Evolutionary conservation across 2,329 filamentous ascomycete species (phyloP), one percentile per base, ranked within the genome.

Genomic region (Diaporthe vexans): DNA sequence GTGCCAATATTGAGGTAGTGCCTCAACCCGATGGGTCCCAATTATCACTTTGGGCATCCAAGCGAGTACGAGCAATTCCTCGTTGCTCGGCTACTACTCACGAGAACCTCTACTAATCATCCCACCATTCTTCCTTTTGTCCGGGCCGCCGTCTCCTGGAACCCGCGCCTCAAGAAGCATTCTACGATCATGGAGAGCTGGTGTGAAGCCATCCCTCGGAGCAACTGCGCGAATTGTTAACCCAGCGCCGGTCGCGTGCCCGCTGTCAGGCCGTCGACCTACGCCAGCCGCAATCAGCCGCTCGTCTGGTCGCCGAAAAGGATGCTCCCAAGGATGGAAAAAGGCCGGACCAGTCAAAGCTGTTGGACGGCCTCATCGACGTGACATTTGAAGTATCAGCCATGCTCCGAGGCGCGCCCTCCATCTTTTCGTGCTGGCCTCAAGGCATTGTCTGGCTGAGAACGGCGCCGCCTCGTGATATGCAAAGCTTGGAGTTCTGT

Each of bases 1-100:
- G 35, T 63, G 70, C 57, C 70, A 29, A 59, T 63, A 72, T 43
- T 59, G 57, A 63, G 57, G 48, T 72, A 46, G 57, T 72, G 46
- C 63, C 33, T 40, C 63, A 26, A 33, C 46, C 63, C 63, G n/a
- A 54, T 29, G 48, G 10, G 33, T 54, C 33, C 48, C 48, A 21
- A 40, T 26, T 26, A n/a, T 68, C 48, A 21, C 5, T 54, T 40
- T 52, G 21, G 63, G 48, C 63, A 68, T 68, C 33, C 48, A 54
- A 29, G 33, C 63, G 63, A 40, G 33, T 54, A 68, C 63, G 63
- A 37, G 51, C 19, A 52, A 52, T 11, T 19, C 10, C 46, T 33
- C 21, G 24, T 26, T 37, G 15, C 21, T 67, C 63, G 29, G 63
- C 29, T 37, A 10, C 6, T n/a, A 13, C 52, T 24, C 61, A 52